A percentile compares a stretch with the other conserved stretches of the same genome.
Conservation (phyloP, 352 stramenopile genomes). For the Blastocystis sp. region DNA sequence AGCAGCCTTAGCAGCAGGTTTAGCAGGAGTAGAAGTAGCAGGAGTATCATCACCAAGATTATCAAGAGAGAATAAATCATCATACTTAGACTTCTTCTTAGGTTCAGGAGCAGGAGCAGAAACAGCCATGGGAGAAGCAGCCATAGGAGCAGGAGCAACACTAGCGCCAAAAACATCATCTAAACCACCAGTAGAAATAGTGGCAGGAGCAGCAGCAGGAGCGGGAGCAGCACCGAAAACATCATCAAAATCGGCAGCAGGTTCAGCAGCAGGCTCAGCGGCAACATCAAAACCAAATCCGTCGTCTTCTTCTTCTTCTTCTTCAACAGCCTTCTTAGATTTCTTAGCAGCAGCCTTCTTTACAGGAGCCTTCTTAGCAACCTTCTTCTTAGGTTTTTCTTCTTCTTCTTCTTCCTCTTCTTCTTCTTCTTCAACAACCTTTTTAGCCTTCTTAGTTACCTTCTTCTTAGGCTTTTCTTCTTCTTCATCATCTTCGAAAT, state of each 20-base stretch:
- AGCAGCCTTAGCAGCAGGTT: too few species aligned
- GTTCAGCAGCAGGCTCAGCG: neutral
- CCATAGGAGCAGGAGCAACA: too few species aligned
- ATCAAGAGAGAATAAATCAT: too few species aligned
- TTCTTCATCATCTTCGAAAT: constrained; percentile 25
- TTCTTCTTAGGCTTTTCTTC: constrained; percentile 11
- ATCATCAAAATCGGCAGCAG: constrained; percentile 1
- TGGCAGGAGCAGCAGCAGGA: neutral
- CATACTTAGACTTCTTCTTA: too few species aligned
- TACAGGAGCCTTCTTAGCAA: neutral
- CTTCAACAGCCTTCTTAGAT: neutral
- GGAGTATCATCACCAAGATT: too few species aligned
- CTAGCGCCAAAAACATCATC: constrained; percentile 10
- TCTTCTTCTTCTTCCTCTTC: constrained; percentile 12
- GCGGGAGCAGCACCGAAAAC: neutral
- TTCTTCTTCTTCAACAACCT: constrained; percentile 3
- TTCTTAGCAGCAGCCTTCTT: neutral
- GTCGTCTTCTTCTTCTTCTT: constrained; percentile 22
- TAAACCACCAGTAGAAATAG: neutral
- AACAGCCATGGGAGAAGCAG: too few species aligned
- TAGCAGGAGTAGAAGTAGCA: too few species aligned
- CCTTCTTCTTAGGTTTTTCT: constrained; percentile 6
- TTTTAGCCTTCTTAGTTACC: neutral
- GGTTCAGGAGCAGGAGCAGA: too few species aligned
- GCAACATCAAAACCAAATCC: constrained; percentile 9